Conservation (phyloP, 208 protist species). For the Trypanosoma scelopori region DNA sequence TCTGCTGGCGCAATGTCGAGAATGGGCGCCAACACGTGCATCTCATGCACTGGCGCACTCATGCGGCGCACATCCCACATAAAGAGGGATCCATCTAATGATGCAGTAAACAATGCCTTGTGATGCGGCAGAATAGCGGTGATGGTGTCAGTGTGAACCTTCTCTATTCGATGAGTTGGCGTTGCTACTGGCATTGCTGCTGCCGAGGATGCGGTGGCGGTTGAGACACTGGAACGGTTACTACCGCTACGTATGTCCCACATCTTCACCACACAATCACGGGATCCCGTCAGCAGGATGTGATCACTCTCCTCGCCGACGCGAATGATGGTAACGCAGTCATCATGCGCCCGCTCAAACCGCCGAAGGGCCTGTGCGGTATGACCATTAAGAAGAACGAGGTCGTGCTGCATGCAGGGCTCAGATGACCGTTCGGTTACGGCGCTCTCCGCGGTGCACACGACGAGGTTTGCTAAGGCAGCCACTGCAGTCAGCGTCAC, state of each 20-base stretch:
- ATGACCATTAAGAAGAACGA: constrained; percentile 41
- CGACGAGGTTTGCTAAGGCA: constrained; percentile 52
- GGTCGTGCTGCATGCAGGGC: constrained; percentile 36
- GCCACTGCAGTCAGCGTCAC: constrained; percentile 61
- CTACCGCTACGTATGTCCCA: constrained; percentile 62
- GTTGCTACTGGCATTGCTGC: constrained; percentile 4
- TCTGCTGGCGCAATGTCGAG: constrained; percentile 41
- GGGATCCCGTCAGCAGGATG: constrained; percentile 63
- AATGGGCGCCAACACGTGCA: constrained; percentile 47
- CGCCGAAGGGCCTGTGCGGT: constrained; percentile 45
- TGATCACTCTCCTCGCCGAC: constrained; percentile 56
- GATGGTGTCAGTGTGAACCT: constrained; percentile 61
- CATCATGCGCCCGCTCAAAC: constrained; percentile 53
- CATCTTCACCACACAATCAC: constrained; percentile 67
- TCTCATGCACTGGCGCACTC: constrained; percentile 34
- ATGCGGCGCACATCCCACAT: constrained; percentile 77
- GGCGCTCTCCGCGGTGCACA: constrained; percentile 59
- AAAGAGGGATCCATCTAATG: constrained; percentile 62
- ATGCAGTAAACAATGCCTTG: constrained; percentile 57
- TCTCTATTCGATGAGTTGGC: constrained; percentile 28
- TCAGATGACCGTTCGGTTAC: constrained; percentile 10
- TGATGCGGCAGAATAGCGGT: constrained; percentile 45
- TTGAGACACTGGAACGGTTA: constrained; percentile 16
- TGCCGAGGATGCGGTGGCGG: constrained; percentile 5
- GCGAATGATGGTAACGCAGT: constrained; percentile 73